These are phyloP conservation scores for Curvularia eragrostidis DNA, from an alignment of 2,329 filamentous ascomycete species.

Conservation along the genomic window DNA sequence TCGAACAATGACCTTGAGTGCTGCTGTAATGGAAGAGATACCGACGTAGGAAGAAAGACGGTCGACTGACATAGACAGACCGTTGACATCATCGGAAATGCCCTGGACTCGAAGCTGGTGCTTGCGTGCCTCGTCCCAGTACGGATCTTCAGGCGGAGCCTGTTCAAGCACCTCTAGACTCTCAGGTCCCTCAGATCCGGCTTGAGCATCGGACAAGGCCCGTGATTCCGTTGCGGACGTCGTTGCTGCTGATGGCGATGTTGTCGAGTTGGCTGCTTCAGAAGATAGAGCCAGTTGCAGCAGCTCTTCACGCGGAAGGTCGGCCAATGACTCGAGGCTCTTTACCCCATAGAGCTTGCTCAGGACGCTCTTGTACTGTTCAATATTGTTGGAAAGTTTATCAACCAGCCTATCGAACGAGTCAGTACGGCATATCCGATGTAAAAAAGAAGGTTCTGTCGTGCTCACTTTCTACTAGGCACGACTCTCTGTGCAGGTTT, in stretches of 20 bases:
- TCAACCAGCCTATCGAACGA: constrained; percentile 60
- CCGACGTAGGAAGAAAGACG: constrained; percentile 72
- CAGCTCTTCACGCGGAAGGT: constrained; percentile 54
- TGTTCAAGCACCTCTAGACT: constrained; percentile 70
- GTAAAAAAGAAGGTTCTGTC: background rate
- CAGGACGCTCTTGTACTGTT: constrained; percentile 55
- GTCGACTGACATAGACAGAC: constrained; percentile 67
- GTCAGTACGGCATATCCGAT: constrained; percentile 57
- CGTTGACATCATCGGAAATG: constrained; percentile 74
- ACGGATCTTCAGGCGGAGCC: constrained; percentile 68
- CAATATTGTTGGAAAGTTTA: constrained; percentile 59
- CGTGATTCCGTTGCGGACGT: constrained; percentile 37
- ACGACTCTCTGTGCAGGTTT: constrained; percentile 79
- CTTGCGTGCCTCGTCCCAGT: constrained; percentile 69
- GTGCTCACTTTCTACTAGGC: constrained; percentile 73
- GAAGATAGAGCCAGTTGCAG: constrained; percentile 53
- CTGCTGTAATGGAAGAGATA: constrained; percentile 77
- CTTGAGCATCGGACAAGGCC: constrained; percentile 47
- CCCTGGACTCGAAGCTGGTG: constrained; percentile 53
- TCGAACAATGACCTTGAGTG: constrained; percentile 71
- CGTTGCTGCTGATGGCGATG: constrained; percentile 43
- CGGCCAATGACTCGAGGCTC: constrained; percentile 50
- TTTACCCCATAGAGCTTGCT: constrained; percentile 53
- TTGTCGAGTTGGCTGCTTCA: constrained; percentile 44
- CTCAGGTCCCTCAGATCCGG: constrained; percentile 57